phyloP scores from a whole-genome alignment of 2,329 filamentous ascomycete species.

The Epichloe sylvatica region DNA sequence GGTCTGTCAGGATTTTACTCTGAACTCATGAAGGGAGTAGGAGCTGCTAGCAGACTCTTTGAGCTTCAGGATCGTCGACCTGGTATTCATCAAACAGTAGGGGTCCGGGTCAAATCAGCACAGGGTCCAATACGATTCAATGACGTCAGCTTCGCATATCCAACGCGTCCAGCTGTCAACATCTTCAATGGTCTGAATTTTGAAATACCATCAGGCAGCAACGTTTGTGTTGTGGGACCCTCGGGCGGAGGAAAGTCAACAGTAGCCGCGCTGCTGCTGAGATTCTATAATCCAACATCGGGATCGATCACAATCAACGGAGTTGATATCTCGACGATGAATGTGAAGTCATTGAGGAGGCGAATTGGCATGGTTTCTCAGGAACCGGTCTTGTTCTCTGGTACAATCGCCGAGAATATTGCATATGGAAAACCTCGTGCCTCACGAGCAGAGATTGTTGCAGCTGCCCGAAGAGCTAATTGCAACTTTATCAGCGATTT shows the following conservation, averaged over 20 bases:
- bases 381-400: constrained; percentile 84
- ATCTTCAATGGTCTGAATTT: constrained; percentile 88
- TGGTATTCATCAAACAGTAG: constrained; percentile 75
- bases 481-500: constrained; percentile 96
- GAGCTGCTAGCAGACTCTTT: constrained; percentile 89
- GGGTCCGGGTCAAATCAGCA: constrained; percentile 64
- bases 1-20: constrained; percentile 94
- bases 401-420: constrained; percentile 78
- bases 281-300: constrained; percentile 74
- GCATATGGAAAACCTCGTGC: constrained; percentile 77
- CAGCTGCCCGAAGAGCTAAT: constrained; percentile 81
- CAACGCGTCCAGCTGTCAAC: constrained; percentile 76
- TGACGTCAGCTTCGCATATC: constrained; percentile 79
- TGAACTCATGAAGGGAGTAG: constrained; percentile 97
- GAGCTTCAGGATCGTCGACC: constrained; percentile 86
- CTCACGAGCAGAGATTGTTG: constrained; percentile 64
- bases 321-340: constrained; percentile 70
- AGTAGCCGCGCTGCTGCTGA: constrained; percentile 75
- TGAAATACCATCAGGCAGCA: constrained; percentile 80
- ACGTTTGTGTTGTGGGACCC: constrained; percentile 91
- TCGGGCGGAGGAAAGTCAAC: constrained; percentile 95
- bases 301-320: constrained; percentile 76
- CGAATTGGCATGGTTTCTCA: constrained; percentile 93
- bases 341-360: constrained; percentile 80
- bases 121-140: constrained; percentile 81